Conservation (phyloP, 2,329 filamentous ascomycete species). For the Bipolaris gigantea region DNA sequence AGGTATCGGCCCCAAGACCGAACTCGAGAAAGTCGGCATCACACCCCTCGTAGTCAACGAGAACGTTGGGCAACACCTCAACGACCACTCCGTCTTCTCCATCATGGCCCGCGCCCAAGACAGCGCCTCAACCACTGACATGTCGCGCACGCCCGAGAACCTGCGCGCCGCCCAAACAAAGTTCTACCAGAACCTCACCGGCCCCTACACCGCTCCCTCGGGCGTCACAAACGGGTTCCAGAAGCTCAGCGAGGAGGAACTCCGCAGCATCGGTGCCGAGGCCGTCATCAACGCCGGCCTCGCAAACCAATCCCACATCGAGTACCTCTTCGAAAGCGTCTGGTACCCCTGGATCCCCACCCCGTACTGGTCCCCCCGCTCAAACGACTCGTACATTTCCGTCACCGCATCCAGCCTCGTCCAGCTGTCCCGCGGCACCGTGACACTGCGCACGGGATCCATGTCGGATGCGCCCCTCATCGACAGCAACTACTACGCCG, state of each 20-base stretch:
- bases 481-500: constrained; percentile 42
- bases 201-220: constrained; percentile 36
- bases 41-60: constrained; percentile 32
- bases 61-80: constrained; percentile 34
- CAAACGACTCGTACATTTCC: constrained; percentile 41
- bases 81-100: constrained; percentile 31
- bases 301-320: constrained; percentile 33
- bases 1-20: constrained; percentile 40
- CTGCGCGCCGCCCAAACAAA: constrained; percentile 30
- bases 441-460: constrained; percentile 37
- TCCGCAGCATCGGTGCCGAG: constrained; percentile 25
- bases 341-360: constrained; percentile 32
- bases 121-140: constrained; percentile 25
- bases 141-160: constrained; percentile 26
- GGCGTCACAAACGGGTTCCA: constrained; percentile 41
- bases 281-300: constrained; percentile 21
- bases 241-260: constrained; percentile 19
- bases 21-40: constrained; percentile 28
- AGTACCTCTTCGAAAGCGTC: constrained; percentile 31
- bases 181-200: constrained; percentile 33
- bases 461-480: constrained; percentile 39
- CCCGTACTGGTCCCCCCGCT: constrained; percentile 36
- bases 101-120: constrained; percentile 33
- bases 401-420: constrained; percentile 32
- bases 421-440: constrained; percentile 41